Conservation (phyloP, 192 early-diverging fungal species). For the Coemansia reversa region DNA sequence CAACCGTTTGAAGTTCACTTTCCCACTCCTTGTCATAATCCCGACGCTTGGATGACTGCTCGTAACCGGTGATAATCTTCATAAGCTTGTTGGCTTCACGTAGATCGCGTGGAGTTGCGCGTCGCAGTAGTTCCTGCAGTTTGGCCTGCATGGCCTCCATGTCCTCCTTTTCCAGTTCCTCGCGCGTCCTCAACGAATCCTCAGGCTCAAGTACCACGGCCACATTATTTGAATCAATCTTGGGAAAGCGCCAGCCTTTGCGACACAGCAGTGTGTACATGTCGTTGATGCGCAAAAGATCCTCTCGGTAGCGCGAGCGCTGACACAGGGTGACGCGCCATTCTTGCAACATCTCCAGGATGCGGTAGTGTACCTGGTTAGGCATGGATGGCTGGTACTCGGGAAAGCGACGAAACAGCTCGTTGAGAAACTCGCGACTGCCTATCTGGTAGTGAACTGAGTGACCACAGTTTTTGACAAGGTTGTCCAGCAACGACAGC, state of each 20-base stretch:
- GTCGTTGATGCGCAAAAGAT: constrained; percentile 91
- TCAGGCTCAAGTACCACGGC: constrained; percentile 53
- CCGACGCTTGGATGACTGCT: constrained; percentile 57
- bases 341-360: constrained; percentile 90
- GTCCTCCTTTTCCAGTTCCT: constrained; percentile 96
- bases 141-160: constrained; percentile 67
- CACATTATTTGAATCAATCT: constrained; percentile 33
- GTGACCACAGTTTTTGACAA: constrained; percentile 98
- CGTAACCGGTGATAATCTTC: constrained; percentile 97
- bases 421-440: constrained; percentile 96
- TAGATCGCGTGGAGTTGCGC: constrained; percentile 90
- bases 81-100: constrained; percentile 96
- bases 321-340: constrained; percentile 91
- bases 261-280: constrained; percentile 88
- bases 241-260: constrained; percentile 69
- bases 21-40: constrained; percentile 86
- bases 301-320: constrained; percentile 87
- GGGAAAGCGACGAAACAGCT: constrained; percentile 90
- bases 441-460: constrained; percentile 95
- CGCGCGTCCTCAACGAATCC: constrained; percentile 76
- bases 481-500: constrained; percentile 84
- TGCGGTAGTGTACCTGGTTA: constrained; percentile 77
- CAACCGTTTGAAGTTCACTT: constrained; percentile 77
- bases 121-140: constrained; percentile 93
- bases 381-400: constrained; percentile 71